These are phyloP conservation scores for Basipetospora chlamydospora DNA, from an alignment of 2,329 filamentous ascomycete species.

Conservation along the genomic window DNA sequence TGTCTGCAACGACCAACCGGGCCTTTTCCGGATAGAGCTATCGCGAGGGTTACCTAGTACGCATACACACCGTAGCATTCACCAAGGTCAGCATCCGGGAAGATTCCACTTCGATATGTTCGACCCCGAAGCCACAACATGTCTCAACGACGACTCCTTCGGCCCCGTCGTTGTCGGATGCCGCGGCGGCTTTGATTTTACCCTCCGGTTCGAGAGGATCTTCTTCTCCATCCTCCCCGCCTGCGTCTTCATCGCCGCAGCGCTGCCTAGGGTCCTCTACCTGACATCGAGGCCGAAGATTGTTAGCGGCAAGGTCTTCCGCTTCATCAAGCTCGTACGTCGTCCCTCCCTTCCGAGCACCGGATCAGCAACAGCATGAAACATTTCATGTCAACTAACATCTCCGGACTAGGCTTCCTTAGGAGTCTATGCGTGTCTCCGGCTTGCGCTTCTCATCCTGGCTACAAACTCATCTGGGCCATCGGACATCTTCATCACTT, in stretches of 20 bases:
- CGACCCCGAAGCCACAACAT: slow-evolving; percentile 7
- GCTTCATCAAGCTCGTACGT: slow-evolving; percentile 17
- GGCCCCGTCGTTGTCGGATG: slow-evolving; percentile 31
- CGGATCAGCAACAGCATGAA: too few relatives aligned
- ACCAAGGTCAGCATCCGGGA: too few relatives aligned
- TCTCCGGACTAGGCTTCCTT: slow-evolving; percentile 11
- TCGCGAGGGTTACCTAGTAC: too few relatives aligned
- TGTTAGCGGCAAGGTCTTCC: slow-evolving; percentile 20
- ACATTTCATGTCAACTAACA: too few relatives aligned
- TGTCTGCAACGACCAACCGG: too few relatives aligned
- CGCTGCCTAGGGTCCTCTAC: slow-evolving; percentile 17
- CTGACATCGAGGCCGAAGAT: slow-evolving; percentile 18
- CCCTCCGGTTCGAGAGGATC: slow-evolving; percentile 31
- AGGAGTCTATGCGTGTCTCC: slow-evolving; percentile 14
- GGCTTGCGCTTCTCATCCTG: slow-evolving; percentile 18
- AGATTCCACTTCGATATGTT: too few relatives aligned
- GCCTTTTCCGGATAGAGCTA: too few relatives aligned
- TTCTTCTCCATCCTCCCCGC: slow-evolving; percentile 29
- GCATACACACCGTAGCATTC: too few relatives aligned
- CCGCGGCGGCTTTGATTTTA: slow-evolving; percentile 35
- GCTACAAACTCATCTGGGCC: slow-evolving; percentile 6
- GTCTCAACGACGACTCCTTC: slow-evolving; percentile 22
- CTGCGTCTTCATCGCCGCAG: slow-evolving; percentile 21
- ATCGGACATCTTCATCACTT: too few relatives aligned
- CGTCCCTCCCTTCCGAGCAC: too few relatives aligned